phyloP scores from a whole-genome alignment of 495 filamentous ascomycete genomes.

The Xylaria palmicola region DNA sequence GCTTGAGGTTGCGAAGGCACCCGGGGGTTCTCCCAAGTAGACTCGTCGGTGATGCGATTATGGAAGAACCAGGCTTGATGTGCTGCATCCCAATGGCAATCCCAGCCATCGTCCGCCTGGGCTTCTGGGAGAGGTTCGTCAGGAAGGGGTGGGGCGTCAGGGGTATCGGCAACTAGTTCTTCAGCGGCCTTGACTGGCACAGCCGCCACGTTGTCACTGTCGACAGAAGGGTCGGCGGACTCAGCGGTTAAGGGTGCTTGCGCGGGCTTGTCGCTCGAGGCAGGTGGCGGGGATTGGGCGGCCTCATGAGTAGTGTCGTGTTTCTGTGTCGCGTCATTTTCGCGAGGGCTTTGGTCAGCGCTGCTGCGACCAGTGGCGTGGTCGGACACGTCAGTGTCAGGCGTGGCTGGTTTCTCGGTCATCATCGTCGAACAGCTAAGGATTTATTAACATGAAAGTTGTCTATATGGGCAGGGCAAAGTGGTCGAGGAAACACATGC shows the following conservation, averaged over 20 bases:
- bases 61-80: conserved; percentile 82
- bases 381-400: conserved; percentile 1
- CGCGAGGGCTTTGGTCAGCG: not conserved
- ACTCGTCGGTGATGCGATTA: conserved; percentile 73
- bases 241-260: not conserved
- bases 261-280: not conserved
- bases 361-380: not conserved
- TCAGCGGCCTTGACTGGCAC: conserved; percentile 1
- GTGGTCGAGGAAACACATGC: conserved; percentile 3
- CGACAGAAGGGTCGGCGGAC: conserved; percentile 16
- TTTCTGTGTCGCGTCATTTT: not conserved
- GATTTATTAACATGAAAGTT: conserved; percentile 2
- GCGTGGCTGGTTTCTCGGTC: not conserved
- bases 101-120: conserved; percentile 86
- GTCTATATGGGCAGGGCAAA: not conserved
- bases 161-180: conserved; percentile 12
- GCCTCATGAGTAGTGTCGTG: not conserved
- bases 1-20: conserved; percentile 39
- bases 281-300: not conserved
- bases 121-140: conserved; percentile 37
- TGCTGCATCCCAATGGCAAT: conserved; percentile 73
- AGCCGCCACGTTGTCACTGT: conserved; percentile 32
- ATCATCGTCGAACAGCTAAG: not conserved
- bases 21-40: conserved; percentile 90
- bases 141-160: conserved; percentile 40